Conservation (phyloP, 805 yeast species). For the Kodamaea kaohsiungensis region DNA sequence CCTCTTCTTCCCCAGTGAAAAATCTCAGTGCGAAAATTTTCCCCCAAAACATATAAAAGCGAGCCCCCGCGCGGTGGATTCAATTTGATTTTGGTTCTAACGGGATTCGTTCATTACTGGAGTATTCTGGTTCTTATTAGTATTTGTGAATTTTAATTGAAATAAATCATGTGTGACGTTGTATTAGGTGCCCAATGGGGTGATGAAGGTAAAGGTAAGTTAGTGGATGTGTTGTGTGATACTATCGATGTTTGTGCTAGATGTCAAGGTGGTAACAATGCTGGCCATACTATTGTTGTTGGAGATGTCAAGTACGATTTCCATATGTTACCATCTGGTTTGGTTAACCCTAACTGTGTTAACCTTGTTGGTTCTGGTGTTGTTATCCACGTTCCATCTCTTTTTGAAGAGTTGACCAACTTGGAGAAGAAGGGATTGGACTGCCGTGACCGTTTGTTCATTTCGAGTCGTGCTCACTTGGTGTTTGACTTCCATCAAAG, state of each 20-base stretch:
- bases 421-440: constrained; percentile 81
- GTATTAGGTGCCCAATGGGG: constrained; percentile 99
- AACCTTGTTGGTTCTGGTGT: constrained; percentile 96
- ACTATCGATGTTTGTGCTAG: constrained; percentile 96
- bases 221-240: constrained; percentile 93
- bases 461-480: constrained; percentile 92
- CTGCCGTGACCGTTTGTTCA: constrained; percentile 73
- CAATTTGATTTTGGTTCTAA: constrained; percentile 22
- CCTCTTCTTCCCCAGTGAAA: background rate
- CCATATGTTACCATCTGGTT: constrained; percentile 99
- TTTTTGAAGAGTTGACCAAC: constrained; percentile 81
- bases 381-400: constrained; percentile 91
- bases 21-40: background rate
- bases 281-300: constrained; percentile 98
- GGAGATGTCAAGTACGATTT: constrained; percentile 87
- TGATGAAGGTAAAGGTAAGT: constrained; percentile 98
- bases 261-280: constrained; percentile 98
- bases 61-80: background rate
- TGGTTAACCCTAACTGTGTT: constrained; percentile 87
- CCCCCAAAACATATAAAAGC: background rate
- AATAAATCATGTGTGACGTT: constrained; percentile 70
- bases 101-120: constrained; percentile 30
- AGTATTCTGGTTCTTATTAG: constrained; percentile 14
- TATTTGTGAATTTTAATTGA: background rate
- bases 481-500: constrained; percentile 98